These are phyloP conservation scores for Eucalyptus marginata DNA, from an alignment of 345 rosid species.

Conservation along the genomic window DNA sequence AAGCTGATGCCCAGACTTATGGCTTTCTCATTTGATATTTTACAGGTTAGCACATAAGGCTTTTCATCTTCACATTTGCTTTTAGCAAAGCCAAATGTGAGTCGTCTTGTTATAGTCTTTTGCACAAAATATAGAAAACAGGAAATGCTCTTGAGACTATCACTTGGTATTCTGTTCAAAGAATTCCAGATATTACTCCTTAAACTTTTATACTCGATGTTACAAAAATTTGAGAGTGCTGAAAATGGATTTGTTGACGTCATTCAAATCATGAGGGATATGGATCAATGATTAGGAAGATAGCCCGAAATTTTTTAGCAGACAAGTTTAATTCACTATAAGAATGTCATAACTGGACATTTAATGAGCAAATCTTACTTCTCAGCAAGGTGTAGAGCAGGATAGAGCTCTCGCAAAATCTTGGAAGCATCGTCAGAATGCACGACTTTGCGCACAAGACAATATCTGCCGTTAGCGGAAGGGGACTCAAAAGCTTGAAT, in stretches of 20 bases:
- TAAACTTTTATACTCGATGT: no score
- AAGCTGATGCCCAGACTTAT: conserved; percentile 37
- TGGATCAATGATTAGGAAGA: not conserved
- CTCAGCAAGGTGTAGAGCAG: not conserved
- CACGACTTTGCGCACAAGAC: conserved; percentile 7
- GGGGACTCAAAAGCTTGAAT: no score
- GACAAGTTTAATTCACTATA: not conserved
- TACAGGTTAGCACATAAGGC: conserved; percentile 11
- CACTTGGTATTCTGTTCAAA: not conserved
- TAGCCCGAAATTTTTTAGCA: not conserved
- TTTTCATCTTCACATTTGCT: conserved; percentile 23
- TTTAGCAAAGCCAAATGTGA: not conserved
- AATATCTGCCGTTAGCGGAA: conserved; percentile 27
- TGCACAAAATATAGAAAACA: not conserved
- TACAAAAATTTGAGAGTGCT: not conserved
- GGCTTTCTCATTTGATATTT: conserved; percentile 36
- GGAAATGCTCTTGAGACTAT: not conserved
- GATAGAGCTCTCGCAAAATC: conserved; percentile 4
- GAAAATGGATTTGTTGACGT: not conserved
- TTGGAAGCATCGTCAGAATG: not conserved
- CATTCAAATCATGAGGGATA: not conserved
- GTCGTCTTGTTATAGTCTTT: not conserved
- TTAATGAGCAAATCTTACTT: conserved; percentile 1
- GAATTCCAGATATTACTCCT: not conserved
- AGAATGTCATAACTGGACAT: not conserved